These are phyloP conservation scores for rapeseed (Brassica napus) DNA, from an alignment of 345 rosid species.

Conservation along the genomic window DNA sequence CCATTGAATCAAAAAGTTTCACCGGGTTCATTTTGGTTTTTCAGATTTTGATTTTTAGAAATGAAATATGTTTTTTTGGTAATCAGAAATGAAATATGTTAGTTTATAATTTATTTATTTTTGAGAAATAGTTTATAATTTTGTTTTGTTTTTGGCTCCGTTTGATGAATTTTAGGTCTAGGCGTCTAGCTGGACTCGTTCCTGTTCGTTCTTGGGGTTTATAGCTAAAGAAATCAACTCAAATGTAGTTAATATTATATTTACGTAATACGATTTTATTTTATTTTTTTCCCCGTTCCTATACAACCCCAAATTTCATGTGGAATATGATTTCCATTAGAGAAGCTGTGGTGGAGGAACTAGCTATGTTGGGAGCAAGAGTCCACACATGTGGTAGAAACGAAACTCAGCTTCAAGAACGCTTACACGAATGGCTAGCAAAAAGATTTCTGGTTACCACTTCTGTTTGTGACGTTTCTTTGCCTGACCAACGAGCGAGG, in stretches of 20 bases:
- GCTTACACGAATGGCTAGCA: conserved; percentile 33
- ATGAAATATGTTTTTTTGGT: no score
- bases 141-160: no score
- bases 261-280: not conserved
- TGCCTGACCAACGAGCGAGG: conserved; percentile 17
- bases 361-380: conserved; percentile 32
- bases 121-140: no score
- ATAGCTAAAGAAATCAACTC: no score
- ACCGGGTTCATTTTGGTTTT: not conserved
- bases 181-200: no score
- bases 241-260: no score
- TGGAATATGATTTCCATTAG: not conserved
- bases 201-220: no score
- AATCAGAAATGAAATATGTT: no score
- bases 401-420: conserved; percentile 28
- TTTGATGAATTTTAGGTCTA: no score
- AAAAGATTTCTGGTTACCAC: conserved; percentile 27
- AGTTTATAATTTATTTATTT: no score
- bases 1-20: not conserved
- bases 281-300: not conserved
- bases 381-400: conserved; percentile 38
- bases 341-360: conserved; percentile 36
- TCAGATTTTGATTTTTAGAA: no score
- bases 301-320: not conserved
- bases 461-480: conserved; percentile 35